Conservation (phyloP, 345 rosid species). For the Heritiera fomes region DNA sequence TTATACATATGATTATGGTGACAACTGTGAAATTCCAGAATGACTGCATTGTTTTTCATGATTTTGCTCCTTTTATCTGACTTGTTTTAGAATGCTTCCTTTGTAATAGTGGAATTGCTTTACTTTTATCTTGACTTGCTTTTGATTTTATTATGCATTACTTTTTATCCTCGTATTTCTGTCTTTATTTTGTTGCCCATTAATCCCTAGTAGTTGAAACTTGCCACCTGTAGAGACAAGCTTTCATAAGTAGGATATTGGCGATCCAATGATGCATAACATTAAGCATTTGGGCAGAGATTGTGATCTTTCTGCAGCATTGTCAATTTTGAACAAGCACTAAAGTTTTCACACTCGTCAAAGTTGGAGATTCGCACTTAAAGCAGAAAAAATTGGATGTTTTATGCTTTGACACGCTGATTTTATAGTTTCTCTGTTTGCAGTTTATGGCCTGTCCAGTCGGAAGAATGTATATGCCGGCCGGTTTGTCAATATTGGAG, state of each 20-base stretch:
- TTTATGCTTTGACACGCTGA: neutral
- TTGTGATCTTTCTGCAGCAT: neutral
- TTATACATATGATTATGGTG: neutral
- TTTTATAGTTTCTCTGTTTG: slow-evolving; percentile 17
- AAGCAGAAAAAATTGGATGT: neutral
- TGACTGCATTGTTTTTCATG: neutral
- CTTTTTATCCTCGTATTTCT: neutral
- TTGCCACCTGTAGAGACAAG: neutral
- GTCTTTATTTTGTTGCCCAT: neutral
- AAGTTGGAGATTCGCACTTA: neutral
- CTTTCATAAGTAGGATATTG: neutral
- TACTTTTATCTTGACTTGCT: neutral
- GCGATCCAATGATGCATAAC: neutral
- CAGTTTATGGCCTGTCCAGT: slow-evolving; percentile 56
- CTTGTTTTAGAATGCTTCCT: neutral
- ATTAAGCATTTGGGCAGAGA: neutral
- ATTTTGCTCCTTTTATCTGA: slow-evolving; percentile 4
- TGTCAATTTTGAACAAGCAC: neutral
- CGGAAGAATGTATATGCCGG: slow-evolving; percentile 36
- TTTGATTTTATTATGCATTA: slow-evolving; percentile 10
- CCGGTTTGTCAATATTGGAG: slow-evolving; percentile 36
- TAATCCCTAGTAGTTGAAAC: neutral
- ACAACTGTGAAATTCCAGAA: neutral
- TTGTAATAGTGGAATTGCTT: neutral
- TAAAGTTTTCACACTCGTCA: neutral